phyloP scores from a whole-genome alignment of 345 rosid genomes.

The Geranium brycei region DNA sequence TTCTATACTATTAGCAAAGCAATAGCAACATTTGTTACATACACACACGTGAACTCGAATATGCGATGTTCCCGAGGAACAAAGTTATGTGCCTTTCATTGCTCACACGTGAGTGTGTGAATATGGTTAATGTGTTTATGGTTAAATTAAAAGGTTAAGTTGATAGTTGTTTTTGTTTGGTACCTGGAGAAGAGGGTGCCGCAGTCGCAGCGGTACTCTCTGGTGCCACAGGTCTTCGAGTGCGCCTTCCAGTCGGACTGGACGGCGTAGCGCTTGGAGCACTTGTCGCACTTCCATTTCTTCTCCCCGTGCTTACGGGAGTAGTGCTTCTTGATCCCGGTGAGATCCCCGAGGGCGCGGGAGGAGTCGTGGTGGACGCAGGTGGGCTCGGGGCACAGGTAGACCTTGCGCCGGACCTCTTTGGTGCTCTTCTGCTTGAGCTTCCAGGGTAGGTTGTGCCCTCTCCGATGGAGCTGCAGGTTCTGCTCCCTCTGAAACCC shows the following conservation, averaged over 20 bases:
- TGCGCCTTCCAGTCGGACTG: slow-evolving; percentile 93
- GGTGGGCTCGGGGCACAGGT: slow-evolving; percentile 73
- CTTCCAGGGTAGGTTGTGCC: slow-evolving; percentile 85
- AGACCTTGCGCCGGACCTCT: slow-evolving; percentile 69
- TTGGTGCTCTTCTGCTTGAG: slow-evolving; percentile 67
- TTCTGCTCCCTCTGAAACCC: slow-evolving; percentile 85
- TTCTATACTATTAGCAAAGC: no score
- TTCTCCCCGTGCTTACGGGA: slow-evolving; percentile 80
- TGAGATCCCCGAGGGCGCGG: slow-evolving; percentile 75
- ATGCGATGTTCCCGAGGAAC: no score
- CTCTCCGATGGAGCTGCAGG: slow-evolving; percentile 74
- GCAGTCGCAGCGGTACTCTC: slow-evolving; percentile 77
- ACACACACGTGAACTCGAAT: no score
- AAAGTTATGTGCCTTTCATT: no score
- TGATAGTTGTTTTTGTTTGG: background rate
- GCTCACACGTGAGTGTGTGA: no score
- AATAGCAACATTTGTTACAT: no score
- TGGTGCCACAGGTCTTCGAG: slow-evolving; percentile 75
- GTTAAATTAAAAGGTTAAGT: no score
- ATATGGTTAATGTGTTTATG: no score
- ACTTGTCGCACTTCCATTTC: slow-evolving; percentile 84
- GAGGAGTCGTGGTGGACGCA: slow-evolving; percentile 82
- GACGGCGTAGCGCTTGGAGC: slow-evolving; percentile 67
- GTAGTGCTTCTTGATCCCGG: slow-evolving; percentile 71
- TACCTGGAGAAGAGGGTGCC: slow-evolving; percentile 85